Percentiles rank a stretch among this genome's conserved stretches.
phyloP scores from a whole-genome alignment of 2,329 filamentous ascomycete genomes.

The Akanthomyces lecanii region DNA sequence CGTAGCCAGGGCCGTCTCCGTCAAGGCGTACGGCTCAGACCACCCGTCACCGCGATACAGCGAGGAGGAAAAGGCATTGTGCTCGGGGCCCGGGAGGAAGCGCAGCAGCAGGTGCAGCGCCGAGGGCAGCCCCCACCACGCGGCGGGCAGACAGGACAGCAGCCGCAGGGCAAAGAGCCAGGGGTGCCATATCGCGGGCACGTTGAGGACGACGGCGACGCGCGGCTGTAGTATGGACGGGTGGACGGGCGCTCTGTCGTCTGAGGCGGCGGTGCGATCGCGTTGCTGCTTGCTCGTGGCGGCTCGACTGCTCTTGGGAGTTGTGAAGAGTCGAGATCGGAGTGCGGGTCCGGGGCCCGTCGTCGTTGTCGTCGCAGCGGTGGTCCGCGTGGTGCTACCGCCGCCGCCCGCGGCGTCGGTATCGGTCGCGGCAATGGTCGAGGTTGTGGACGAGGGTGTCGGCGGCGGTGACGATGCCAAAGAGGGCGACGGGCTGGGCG shows the following conservation, averaged over 20 bases:
- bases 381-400: not conserved
- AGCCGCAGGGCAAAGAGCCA: constrained; percentile 70
- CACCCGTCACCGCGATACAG: constrained; percentile 14
- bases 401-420: not conserved
- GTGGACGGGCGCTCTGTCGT: constrained; percentile 4
- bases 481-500: constrained; percentile 15
- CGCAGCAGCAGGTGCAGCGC: constrained; percentile 64
- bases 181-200: constrained; percentile 68
- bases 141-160: constrained; percentile 64
- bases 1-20: constrained; percentile 66
- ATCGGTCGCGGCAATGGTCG: constrained; percentile 1
- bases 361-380: not conserved
- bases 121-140: constrained; percentile 68
- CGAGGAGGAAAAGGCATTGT: constrained; percentile 23
- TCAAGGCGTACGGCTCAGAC: constrained; percentile 42
- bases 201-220: constrained; percentile 71
- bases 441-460: not conserved
- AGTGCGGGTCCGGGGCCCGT: no score
- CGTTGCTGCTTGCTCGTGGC: not conserved
- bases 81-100: constrained; percentile 43
- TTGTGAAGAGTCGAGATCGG: not conserved
- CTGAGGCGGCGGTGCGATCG: not conserved
- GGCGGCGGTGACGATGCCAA: constrained; percentile 9
- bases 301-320: not conserved
- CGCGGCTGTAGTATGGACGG: constrained; percentile 63